phyloP scores from a whole-genome alignment of 306 rosid genomes.

The Cucumis melo region DNA sequence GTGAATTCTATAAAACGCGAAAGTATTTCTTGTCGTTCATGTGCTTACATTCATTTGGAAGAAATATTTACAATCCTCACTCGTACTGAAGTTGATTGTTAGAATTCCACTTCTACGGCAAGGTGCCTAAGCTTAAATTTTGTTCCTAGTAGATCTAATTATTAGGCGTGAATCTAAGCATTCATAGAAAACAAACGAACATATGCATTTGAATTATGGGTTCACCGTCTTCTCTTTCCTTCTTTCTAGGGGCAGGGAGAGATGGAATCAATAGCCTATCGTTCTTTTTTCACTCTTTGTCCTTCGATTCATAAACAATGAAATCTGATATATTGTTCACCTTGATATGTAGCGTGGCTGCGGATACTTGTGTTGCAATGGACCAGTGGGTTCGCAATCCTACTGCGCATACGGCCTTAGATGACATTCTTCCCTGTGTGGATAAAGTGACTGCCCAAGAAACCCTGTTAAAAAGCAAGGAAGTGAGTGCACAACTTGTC shows the following conservation, averaged over 20 bases:
- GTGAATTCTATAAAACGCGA: not conserved
- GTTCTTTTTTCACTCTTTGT: not conserved
- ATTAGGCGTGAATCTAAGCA: not conserved
- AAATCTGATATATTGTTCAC: not conserved
- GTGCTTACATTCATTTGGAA: not conserved
- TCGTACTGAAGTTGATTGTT: not conserved
- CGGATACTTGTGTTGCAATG: slow-evolving; percentile 38
- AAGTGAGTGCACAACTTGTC: slow-evolving; percentile 29
- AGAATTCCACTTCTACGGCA: not conserved
- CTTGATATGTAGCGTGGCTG: slow-evolving; percentile 20
- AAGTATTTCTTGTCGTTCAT: not conserved
- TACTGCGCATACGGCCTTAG: slow-evolving; percentile 28
- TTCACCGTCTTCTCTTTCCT: not conserved
- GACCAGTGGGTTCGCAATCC: slow-evolving; percentile 34
- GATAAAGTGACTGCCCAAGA: slow-evolving; percentile 32
- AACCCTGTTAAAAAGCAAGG: slow-evolving; percentile 30
- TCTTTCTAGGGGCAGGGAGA: not conserved
- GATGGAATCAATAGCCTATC: not conserved
- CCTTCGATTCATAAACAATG: not conserved
- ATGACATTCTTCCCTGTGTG: slow-evolving; percentile 32
- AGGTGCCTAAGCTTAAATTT: not conserved
- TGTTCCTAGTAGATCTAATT: not conserved
- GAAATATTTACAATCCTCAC: too few relatives aligned
- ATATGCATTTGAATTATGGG: not conserved
- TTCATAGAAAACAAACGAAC: not conserved